Percentiles rank a stretch among this genome's conserved stretches.
These are phyloP conservation scores for Lodderomyces theae DNA, from an alignment of 1,139 yeast species.

Conservation along the genomic window DNA sequence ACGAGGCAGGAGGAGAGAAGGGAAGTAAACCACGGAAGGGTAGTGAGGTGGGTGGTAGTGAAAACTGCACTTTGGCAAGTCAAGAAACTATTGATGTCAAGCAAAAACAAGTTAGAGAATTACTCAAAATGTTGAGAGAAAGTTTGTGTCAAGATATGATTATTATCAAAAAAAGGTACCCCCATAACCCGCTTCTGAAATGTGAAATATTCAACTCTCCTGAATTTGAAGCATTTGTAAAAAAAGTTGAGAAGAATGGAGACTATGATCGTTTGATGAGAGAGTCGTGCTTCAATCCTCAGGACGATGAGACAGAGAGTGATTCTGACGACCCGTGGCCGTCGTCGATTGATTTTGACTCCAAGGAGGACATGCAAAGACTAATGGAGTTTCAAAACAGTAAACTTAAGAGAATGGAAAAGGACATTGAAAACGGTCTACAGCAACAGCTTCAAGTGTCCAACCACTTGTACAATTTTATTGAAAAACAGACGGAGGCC, in stretches of 20 bases:
- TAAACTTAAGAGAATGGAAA: conserved; percentile 16
- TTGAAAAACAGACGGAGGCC: conserved; percentile 21
- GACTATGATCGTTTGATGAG: conserved; percentile 9
- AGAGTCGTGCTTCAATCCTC: conserved; percentile 11
- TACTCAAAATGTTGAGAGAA: conserved; percentile 23
- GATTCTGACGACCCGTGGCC: conserved; percentile 13
- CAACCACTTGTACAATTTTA: conserved; percentile 17
- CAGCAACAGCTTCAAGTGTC: conserved; percentile 18
- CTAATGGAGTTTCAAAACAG: conserved; percentile 16
- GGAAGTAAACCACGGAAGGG: background rate
- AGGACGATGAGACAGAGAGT: conserved; percentile 12
- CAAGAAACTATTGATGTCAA: background rate
- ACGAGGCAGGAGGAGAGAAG: conserved; percentile 5
- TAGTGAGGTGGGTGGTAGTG: conserved; percentile 6
- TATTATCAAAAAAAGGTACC: conserved; percentile 23
- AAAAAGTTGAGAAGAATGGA: conserved; percentile 16
- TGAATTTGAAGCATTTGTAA: conserved; percentile 22
- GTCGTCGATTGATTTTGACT: conserved; percentile 5
- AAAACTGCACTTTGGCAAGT: conserved; percentile 5
- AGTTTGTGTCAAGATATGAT: conserved; percentile 37
- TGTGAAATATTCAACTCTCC: conserved; percentile 29
- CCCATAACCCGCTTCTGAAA: conserved; percentile 24
- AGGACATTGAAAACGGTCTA: conserved; percentile 17
- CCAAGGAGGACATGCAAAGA: conserved; percentile 13
- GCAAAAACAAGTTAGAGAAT: conserved; percentile 14